These are phyloP conservation scores for Boechera stricta DNA, from an alignment of 345 rosid genomes.

Conservation along the genomic window DNA sequence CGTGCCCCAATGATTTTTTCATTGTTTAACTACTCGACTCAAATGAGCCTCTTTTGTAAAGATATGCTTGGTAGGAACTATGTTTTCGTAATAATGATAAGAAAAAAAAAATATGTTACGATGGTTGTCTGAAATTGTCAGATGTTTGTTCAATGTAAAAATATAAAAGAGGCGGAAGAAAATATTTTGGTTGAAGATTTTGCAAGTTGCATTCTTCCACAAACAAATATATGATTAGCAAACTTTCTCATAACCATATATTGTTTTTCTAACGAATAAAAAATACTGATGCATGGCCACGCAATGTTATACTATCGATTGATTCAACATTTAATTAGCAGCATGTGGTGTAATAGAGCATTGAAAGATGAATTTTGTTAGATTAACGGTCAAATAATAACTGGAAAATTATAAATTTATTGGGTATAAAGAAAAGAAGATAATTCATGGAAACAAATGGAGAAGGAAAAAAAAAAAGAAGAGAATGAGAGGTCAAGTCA, in stretches of 20 bases:
- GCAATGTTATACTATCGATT: background rate
- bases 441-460: background rate
- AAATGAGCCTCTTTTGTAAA: background rate
- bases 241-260: background rate
- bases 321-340: background rate
- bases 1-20: background rate
- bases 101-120: background rate
- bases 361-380: background rate
- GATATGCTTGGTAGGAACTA: background rate
- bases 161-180: background rate
- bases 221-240: background rate
- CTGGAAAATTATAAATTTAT: background rate
- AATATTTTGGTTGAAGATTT: background rate
- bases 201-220: background rate
- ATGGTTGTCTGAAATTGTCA: background rate
- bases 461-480: background rate
- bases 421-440: background rate
- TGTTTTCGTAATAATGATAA: background rate
- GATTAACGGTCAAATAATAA: background rate
- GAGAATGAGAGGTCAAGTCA: conserved; percentile 48
- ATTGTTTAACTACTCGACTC: background rate
- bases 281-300: background rate
- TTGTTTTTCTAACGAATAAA: background rate
- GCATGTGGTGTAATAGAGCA: background rate
- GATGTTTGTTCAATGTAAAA: background rate